Conservation (phyloP, 495 filamentous ascomycete species). For the Echria macrotheca region DNA sequence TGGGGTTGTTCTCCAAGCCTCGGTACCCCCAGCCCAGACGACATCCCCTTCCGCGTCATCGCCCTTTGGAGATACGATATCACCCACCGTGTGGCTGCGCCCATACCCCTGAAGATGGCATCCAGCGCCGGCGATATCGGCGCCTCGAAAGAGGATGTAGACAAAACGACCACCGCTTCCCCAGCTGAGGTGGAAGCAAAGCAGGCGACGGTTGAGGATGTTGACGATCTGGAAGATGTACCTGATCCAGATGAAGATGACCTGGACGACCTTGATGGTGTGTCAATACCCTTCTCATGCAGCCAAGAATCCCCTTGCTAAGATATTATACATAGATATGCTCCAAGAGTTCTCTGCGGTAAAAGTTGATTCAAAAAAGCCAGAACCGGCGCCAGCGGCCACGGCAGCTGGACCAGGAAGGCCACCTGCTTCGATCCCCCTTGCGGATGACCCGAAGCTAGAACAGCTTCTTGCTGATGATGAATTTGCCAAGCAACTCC, state of each 20-base stretch:
- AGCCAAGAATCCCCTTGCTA: too few relatives aligned
- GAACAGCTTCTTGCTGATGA: constrained; percentile 51
- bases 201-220: constrained; percentile 21
- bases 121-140: constrained; percentile 15
- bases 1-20: background rate
- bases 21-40: background rate
- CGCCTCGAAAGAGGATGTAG: constrained; percentile 10
- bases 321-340: too few relatives aligned
- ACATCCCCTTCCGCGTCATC: background rate
- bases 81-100: background rate
- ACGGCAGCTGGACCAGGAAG: constrained; percentile 38
- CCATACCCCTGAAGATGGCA: constrained; percentile 12
- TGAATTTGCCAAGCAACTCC: constrained; percentile 76
- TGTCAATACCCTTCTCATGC: too few relatives aligned
- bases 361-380: constrained; percentile 46
- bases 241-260: constrained; percentile 81
- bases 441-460: constrained; percentile 4
- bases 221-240: constrained; percentile 42
- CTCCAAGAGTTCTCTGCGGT: constrained; percentile 78
- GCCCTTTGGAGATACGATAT: background rate
- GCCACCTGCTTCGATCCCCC: constrained; percentile 19
- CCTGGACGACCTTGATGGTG: constrained; percentile 87
- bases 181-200: constrained; percentile 8
- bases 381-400: constrained; percentile 24
- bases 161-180: background rate